Evolutionary conservation across 805 yeast species (phyloP), one percentile per base, ranked within the genome.

Genomic region (Saccharomycopsis oosterbeekiorum): DNA sequence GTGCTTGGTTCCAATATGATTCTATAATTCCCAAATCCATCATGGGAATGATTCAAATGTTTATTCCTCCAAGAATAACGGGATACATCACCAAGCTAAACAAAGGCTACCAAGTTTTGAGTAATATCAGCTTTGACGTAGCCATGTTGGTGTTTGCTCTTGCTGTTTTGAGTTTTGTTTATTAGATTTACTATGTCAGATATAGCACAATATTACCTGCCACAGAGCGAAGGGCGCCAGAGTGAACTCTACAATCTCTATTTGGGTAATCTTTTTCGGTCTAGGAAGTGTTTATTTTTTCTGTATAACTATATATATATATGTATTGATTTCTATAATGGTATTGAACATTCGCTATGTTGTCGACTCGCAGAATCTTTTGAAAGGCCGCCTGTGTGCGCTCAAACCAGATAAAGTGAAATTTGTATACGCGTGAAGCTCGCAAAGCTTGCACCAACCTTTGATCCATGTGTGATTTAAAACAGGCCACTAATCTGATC

Each of bases 31-130:
- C 55, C 5, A n/a, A 47, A 47, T 17, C 51, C 9, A 21, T 58
- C 8, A 11, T 58, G 39, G 40, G 53, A 15, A 50, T 43, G 56
- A 56, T 17, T 14, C 54, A 42, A 11, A 39, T 55, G 51, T 42
- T 58, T n/a, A n/a, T 58, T 21, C 59, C 60, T 21, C 26, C 41
- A 8, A 37, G 17, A 17, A 15, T 58, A 8, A 43, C 36, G 26
- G 17, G 36, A 11, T 21, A 12, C 43, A 19, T 42, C 11, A 12
- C 43, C 4, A 58, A 43, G 5, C 17, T 59, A 21, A 61, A 61
- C 58, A 63, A 57, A 36, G 62, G 57, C 26, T 61, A 61, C 42
- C 65, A 63, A 41, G 8, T 63, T 24, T 55, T 61, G 34, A 53
- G 50, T n/a, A 59, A 58, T 50, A 59, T 63, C 26, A 40, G 29